Evolutionary conservation across 805 yeast species (phyloP), one percentile per base, ranked within the genome.

Genomic region (Diddensiella caesifluorescens): DNA sequence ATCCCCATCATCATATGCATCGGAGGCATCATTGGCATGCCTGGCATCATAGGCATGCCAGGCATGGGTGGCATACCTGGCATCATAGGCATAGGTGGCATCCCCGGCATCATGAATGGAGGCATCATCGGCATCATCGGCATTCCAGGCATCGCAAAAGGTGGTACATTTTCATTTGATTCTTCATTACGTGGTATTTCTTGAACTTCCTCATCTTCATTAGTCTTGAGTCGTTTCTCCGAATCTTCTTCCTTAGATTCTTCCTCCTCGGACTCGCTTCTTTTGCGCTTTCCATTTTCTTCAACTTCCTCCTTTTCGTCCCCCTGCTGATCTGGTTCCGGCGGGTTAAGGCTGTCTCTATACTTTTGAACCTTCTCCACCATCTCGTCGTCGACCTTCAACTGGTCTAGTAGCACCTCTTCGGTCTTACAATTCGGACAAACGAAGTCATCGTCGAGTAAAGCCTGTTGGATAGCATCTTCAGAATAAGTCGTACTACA

Each of bases 381-480:
- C 57, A 77, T 67, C n/a, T 74, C 84, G 35, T 69, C 68, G 56
- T 86, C 88, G 1, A 71, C 68, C 4, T 69, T 67, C 35, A 90
- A 66, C 13, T 80, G 73, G 61, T 90, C 98, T 37, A 90, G 68
- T 47, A 78, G 78, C 1, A 85, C 71, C 44, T 88, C 96, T 19
- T 75, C 77, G 13, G 70, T 73, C 2, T 73, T 76, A 66, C 98
- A 90, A 49, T 78, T 80, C 4, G 98, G 97, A 64, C 98, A 90
- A 28, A 75, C 78, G 64, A 90, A 90, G 56, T 90, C 97, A 42
- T 78, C 74, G 21, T 85, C 95, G 39, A 90, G 70, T 20, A 90
- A 65, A 5, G 72, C 60, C 47, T 75, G 76, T 53, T 83, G 89
- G 42, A 83, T 74, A 23, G 82, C 66, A 20, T 72, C 73, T 48